Conservation (phyloP, 305 asterid genomes). For the Solanum hybrid region DNA sequence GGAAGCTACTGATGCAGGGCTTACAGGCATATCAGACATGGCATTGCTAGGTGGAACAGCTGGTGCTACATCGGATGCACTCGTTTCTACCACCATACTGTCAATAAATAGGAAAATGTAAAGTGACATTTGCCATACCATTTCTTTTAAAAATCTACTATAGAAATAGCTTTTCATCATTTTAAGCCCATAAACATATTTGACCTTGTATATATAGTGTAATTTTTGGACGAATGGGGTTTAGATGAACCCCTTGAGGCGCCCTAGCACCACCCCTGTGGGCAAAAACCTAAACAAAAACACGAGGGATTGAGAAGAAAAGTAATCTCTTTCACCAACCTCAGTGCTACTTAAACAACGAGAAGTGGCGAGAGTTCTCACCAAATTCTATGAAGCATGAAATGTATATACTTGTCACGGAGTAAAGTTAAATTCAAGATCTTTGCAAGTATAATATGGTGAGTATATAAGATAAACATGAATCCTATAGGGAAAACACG, state of each 20-base stretch:
- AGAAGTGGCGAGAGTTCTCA: background rate
- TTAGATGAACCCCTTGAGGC: background rate
- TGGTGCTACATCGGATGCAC: constrained; percentile 48
- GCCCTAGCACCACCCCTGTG: background rate
- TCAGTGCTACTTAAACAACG: background rate
- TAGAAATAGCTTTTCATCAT: background rate
- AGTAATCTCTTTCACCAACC: background rate
- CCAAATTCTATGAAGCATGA: background rate
- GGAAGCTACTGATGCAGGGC: constrained; percentile 92
- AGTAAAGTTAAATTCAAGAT: background rate
- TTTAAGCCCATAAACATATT: background rate
- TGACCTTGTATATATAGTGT: background rate
- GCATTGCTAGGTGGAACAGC: constrained; percentile 58
- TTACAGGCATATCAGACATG: constrained; percentile 72
- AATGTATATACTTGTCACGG: background rate
- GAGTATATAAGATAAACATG: background rate
- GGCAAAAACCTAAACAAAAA: background rate
- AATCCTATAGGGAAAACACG: background rate
- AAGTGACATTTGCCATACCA: background rate
- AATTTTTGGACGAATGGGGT: background rate
- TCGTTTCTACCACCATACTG: constrained; percentile 59
- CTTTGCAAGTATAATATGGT: background rate
- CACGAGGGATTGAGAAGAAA: background rate
- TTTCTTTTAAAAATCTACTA: background rate
- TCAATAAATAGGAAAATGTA: constrained; percentile 2